Percentiles rank a stretch among this genome's conserved stretches.
Evolutionary conservation across 345 rosid species (phyloP).

Genomic region (Melastoma malabathricum): DNA sequence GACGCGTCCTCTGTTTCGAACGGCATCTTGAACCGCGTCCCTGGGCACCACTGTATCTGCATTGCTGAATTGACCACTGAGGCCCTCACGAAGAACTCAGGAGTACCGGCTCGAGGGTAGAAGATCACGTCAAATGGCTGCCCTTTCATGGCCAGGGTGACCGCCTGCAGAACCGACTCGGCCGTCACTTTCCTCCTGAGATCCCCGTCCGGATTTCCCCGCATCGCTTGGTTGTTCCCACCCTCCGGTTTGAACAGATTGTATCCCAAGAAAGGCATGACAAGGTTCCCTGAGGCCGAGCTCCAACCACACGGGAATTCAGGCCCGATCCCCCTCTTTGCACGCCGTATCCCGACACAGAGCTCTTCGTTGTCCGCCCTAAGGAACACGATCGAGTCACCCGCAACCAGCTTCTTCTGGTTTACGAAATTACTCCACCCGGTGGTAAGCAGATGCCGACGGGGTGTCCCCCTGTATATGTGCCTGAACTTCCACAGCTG

Average conservation of each 20-base stretch:
- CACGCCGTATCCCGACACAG: constrained; percentile 82
- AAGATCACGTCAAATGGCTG: constrained; percentile 67
- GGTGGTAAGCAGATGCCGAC: constrained; percentile 86
- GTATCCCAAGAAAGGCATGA: constrained; percentile 21
- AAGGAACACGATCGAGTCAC: constrained; percentile 83
- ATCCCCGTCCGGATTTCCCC: constrained; percentile 27
- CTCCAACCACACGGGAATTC: constrained; percentile 68
- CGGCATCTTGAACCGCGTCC: constrained; percentile 95
- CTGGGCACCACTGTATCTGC: constrained; percentile 72
- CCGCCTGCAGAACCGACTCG: constrained; percentile 66
- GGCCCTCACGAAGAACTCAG: constrained; percentile 77
- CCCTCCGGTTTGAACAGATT: constrained; percentile 41
- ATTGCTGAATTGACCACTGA: constrained; percentile 48
- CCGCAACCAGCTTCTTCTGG: constrained; percentile 94
- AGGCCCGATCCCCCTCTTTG: constrained; percentile 63
- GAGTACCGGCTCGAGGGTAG: constrained; percentile 73
- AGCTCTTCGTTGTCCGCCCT: constrained; percentile 84
- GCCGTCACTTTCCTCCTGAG: constrained; percentile 39
- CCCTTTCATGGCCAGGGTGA: constrained; percentile 43
- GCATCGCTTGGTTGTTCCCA: constrained; percentile 26
- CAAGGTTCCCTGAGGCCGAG: constrained; percentile 26
- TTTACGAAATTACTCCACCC: constrained; percentile 99
- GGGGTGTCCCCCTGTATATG: constrained; percentile 87
- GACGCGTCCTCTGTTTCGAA: constrained; percentile 93
- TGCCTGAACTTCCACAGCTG: constrained; percentile 90